phyloP scores from a whole-genome alignment of 2,329 filamentous ascomycete species.

The Aspergillus sp. region DNA sequence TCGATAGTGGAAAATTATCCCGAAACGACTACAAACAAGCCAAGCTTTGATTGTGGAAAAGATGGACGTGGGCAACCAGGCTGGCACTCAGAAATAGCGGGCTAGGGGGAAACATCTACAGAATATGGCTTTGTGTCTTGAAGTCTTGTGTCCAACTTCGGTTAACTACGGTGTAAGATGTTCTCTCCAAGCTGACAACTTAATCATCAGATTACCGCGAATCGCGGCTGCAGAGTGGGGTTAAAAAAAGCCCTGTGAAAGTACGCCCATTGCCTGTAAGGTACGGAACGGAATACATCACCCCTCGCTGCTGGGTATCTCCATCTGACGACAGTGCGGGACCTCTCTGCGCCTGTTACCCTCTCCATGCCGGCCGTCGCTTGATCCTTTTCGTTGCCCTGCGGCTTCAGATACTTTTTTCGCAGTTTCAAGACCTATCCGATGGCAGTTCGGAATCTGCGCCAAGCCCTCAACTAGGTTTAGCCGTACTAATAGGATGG shows the following conservation, averaged over 20 bases:
- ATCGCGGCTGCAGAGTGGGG: neutral
- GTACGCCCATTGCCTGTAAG: constrained; percentile 4
- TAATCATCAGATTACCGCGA: neutral
- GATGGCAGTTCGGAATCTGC: constrained; percentile 14
- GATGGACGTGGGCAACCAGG: neutral
- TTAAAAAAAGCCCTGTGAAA: neutral
- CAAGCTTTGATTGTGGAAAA: neutral
- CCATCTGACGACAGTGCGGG: constrained; percentile 5
- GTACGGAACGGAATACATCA: constrained; percentile 10
- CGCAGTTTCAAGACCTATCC: neutral
- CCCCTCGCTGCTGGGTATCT: neutral
- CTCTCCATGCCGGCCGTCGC: neutral
- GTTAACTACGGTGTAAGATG: neutral
- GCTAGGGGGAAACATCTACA: neutral
- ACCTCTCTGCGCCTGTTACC: neutral
- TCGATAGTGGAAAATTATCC: neutral
- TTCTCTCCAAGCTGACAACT: neutral
- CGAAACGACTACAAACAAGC: neutral
- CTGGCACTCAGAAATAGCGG: constrained; percentile 7
- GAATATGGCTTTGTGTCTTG: neutral
- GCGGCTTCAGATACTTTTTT: neutral
- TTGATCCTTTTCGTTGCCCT: constrained; percentile 4
- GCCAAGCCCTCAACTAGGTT: constrained; percentile 14
- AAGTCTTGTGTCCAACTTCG: neutral
- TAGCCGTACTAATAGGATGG: constrained; percentile 9